Percentiles rank a stretch among this genome's conserved stretches.
Conservation (phyloP, 1,284 basidiomycete genomes). For the Mycena citricolor region DNA sequence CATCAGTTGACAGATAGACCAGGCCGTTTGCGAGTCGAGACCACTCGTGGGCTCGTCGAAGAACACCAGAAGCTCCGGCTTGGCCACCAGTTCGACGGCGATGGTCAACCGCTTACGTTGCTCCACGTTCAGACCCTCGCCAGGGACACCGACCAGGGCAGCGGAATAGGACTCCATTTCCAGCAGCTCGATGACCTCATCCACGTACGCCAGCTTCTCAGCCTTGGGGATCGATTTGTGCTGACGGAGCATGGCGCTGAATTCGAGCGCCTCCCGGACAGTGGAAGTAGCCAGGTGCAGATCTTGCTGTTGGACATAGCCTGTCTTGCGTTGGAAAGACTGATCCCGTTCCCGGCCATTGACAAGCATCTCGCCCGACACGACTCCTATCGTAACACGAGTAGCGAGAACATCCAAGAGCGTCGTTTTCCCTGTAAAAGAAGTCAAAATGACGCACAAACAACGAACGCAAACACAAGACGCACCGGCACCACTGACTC, state of each 20-base stretch:
- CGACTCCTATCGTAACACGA: conserved; percentile 77
- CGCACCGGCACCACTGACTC: conserved; percentile 81
- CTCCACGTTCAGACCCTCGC: conserved; percentile 48
- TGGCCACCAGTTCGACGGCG: conserved; percentile 29
- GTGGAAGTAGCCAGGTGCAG: conserved; percentile 72
- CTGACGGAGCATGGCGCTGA: conserved; percentile 83
- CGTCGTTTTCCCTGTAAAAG: conserved; percentile 57
- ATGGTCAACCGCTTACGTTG: conserved; percentile 64
- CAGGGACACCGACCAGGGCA: conserved; percentile 64
- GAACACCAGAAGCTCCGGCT: conserved; percentile 66
- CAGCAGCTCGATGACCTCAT: conserved; percentile 66
- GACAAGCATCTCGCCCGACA: conserved; percentile 77
- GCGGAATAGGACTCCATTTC: conserved; percentile 64
- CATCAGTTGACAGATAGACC: conserved; percentile 81
- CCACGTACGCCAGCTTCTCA: conserved; percentile 76
- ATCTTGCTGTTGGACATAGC: conserved; percentile 83
- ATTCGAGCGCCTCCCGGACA: conserved; percentile 82
- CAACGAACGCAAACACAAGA: conserved; percentile 38
- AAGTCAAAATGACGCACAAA: conserved; percentile 5
- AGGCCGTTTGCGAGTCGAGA: conserved; percentile 86
- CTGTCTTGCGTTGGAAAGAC: conserved; percentile 36
- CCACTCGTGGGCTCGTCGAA: conserved; percentile 49
- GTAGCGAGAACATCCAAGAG: conserved; percentile 83
- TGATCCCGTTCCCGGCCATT: conserved; percentile 54
- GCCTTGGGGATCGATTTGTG: conserved; percentile 59